Conservation (phyloP, 305 asterid species). For the Fraxinus angustifolia region DNA sequence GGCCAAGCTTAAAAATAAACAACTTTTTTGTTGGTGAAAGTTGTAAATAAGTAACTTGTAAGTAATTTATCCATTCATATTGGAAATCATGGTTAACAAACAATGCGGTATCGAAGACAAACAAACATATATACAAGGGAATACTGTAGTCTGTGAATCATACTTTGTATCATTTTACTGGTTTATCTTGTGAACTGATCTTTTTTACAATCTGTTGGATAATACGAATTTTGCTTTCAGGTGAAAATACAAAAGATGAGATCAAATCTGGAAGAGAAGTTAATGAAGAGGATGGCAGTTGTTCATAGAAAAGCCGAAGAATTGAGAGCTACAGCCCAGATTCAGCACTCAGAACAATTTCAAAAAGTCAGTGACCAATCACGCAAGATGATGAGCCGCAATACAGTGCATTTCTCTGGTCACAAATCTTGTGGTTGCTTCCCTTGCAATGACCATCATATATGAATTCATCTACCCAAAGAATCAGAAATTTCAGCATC, state of each 20-base stretch:
- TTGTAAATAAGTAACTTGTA: not conserved
- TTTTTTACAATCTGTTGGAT: not conserved
- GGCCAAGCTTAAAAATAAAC: not conserved
- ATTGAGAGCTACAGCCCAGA: slow-evolving; percentile 67
- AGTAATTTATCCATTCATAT: too few species aligned
- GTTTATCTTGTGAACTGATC: not conserved
- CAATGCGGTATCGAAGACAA: not conserved
- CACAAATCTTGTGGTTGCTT: slow-evolving; percentile 72
- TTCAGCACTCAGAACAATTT: slow-evolving; percentile 72
- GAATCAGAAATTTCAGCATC: not conserved
- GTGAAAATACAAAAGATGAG: slow-evolving; percentile 91
- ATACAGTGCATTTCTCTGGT: slow-evolving; percentile 38
- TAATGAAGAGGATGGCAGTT: slow-evolving; percentile 82
- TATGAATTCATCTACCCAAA: slow-evolving; percentile 6
- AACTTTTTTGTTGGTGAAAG: not conserved
- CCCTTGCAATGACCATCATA: slow-evolving; percentile 58
- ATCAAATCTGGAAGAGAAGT: slow-evolving; percentile 79
- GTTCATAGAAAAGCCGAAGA: slow-evolving; percentile 91
- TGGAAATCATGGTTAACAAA: not conserved
- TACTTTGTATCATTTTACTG: not conserved
- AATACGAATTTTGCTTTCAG: slow-evolving; percentile 31
- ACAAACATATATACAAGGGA: not conserved
- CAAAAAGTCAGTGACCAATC: slow-evolving; percentile 49
- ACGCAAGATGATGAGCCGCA: slow-evolving; percentile 38
- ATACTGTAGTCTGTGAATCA: not conserved